Conservation (phyloP, 2,329 filamentous ascomycete genomes). For the Aquanectria penicillioides region DNA sequence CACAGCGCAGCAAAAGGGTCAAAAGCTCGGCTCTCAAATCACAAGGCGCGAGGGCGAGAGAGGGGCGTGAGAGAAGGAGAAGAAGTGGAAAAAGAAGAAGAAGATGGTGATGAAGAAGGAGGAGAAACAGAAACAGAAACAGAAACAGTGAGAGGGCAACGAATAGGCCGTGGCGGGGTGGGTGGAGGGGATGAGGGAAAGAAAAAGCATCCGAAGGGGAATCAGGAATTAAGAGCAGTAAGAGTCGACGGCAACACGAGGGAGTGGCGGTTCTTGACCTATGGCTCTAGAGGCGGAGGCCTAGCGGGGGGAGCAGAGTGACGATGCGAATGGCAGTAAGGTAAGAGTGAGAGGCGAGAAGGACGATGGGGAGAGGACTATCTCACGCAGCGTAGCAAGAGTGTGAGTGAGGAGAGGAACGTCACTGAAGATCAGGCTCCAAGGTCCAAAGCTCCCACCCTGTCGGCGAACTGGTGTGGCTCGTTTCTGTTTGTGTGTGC, state of each 20-base stretch:
- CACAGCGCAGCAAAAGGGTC: background rate
- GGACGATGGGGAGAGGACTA: conserved; percentile 20
- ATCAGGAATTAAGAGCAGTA: background rate
- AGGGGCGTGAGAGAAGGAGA: background rate
- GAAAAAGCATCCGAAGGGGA: background rate
- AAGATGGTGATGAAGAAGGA: background rate
- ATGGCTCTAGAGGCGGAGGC: background rate
- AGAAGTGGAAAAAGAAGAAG: background rate
- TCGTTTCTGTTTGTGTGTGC: background rate
- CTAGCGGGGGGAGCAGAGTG: background rate
- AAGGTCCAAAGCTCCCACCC: conserved; percentile 34
- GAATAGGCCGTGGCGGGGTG: no score
- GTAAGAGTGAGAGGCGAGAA: conserved; percentile 19
- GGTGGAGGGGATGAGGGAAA: background rate
- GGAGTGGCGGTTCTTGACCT: conserved; percentile 11
- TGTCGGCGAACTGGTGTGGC: background rate
- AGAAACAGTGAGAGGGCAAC: no score
- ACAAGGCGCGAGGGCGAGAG: background rate
- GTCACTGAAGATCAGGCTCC: conserved; percentile 41
- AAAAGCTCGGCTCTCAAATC: background rate
- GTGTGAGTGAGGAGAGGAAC: conserved; percentile 29
- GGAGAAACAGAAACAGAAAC: no score
- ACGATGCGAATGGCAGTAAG: background rate
- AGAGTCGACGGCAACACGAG: conserved; percentile 1
- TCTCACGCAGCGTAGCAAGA: conserved; percentile 30